Percentiles rank a stretch among this genome's conserved stretches.
These are phyloP conservation scores for Sclerotinia glacialis DNA, from an alignment of 2,329 filamentous ascomycete genomes.

Conservation along the genomic window DNA sequence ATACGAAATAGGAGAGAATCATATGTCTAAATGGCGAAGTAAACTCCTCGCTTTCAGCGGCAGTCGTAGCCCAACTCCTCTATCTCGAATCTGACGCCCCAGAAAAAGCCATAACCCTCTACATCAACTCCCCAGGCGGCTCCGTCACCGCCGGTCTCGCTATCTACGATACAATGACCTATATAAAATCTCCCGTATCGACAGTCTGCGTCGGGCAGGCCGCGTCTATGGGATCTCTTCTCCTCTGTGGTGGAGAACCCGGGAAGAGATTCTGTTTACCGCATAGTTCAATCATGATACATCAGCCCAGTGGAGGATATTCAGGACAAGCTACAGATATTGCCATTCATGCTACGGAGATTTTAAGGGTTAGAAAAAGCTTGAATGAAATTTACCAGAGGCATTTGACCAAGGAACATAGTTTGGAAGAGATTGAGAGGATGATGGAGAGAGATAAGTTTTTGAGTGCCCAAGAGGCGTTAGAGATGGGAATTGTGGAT, in stretches of 20 bases:
- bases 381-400: conserved; percentile 85
- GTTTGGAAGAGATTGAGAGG: conserved; percentile 79
- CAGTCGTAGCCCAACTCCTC: conserved; percentile 90
- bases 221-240: conserved; percentile 87
- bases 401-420: conserved; percentile 82
- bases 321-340: conserved; percentile 73
- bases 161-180: conserved; percentile 99
- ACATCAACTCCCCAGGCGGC: conserved; percentile 95
- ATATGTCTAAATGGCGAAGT: conserved; percentile 90
- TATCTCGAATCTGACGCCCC: conserved; percentile 97
- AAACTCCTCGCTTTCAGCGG: conserved; percentile 86
- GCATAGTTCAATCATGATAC: conserved; percentile 95
- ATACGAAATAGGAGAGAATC: conserved; percentile 96
- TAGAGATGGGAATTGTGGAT: conserved; percentile 88
- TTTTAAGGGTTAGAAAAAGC: conserved; percentile 78
- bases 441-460: conserved; percentile 98
- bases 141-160: conserved; percentile 84
- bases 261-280: conserved; percentile 86
- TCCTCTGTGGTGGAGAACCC: conserved; percentile 80
- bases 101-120: conserved; percentile 91
- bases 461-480: conserved; percentile 81
- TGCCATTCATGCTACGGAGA: conserved; percentile 95
- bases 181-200: conserved; percentile 87
- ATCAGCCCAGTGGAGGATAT: conserved; percentile 82
- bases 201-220: conserved; percentile 95